phyloP scores from a whole-genome alignment of 2,329 filamentous ascomycete species.

The Colletotrichum orbiculare region DNA sequence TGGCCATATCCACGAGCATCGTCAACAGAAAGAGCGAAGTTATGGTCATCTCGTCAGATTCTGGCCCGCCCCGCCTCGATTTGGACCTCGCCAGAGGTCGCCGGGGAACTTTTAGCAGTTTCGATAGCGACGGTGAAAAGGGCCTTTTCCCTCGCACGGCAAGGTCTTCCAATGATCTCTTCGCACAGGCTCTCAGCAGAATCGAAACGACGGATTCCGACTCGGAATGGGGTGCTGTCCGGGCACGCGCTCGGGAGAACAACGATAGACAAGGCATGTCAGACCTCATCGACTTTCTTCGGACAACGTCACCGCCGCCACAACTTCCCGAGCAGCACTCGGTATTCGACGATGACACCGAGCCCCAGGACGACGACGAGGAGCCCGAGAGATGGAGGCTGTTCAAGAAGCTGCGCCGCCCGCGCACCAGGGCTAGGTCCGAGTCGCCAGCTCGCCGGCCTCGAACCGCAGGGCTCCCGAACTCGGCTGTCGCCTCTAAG shows the following conservation, averaged over 20 bases:
- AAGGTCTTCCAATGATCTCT: slow-evolving; percentile 35
- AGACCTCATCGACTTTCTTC: slow-evolving; percentile 37
- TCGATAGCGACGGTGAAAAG: slow-evolving; percentile 27
- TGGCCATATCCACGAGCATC: slow-evolving; percentile 19
- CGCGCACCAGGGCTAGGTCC: slow-evolving; percentile 41
- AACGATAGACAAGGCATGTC: slow-evolving; percentile 31
- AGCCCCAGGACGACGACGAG: slow-evolving; percentile 40
- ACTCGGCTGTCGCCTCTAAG: slow-evolving; percentile 65
- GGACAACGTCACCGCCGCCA: slow-evolving; percentile 27
- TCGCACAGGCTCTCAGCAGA: slow-evolving; percentile 24
- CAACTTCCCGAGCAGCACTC: slow-evolving; percentile 23
- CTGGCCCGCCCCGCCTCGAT: slow-evolving; percentile 34
- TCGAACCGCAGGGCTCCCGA: slow-evolving; percentile 54
- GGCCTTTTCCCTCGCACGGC: slow-evolving; percentile 28
- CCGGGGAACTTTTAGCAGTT: slow-evolving; percentile 34
- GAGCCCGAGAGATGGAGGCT: slow-evolving; percentile 53
- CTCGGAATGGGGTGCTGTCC: slow-evolving; percentile 28
- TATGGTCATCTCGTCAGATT: slow-evolving; percentile 31
- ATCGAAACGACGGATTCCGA: slow-evolving; percentile 20
- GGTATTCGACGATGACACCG: slow-evolving; percentile 42
- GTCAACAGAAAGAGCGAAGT: slow-evolving; percentile 25
- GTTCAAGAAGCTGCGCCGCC: slow-evolving; percentile 48
- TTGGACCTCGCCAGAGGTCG: slow-evolving; percentile 21
- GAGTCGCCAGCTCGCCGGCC: slow-evolving; percentile 31
- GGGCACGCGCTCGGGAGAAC: slow-evolving; percentile 36